These are phyloP conservation scores for Boletellus sp. DNA, from an alignment of 768 basidiomycete species.

Conservation along the genomic window DNA sequence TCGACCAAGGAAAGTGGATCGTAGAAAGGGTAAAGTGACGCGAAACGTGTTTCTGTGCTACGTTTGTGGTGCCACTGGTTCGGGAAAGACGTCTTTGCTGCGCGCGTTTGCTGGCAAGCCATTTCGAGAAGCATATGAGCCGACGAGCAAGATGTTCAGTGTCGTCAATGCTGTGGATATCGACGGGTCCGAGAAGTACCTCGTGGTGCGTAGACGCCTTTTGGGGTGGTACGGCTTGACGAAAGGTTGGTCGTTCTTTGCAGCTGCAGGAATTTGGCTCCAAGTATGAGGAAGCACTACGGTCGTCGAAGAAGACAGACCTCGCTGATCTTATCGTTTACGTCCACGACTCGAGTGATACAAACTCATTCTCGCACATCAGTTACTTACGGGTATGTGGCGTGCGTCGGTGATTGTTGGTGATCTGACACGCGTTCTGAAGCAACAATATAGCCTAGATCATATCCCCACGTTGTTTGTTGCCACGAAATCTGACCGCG, in stretches of 20 bases:
- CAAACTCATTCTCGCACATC: slow-evolving; percentile 98
- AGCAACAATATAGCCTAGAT: slow-evolving; percentile 97
- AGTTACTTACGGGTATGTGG: slow-evolving; percentile 83
- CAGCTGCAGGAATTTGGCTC: slow-evolving; percentile 98
- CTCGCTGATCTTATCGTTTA: slow-evolving; percentile 92
- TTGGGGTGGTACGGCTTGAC: slow-evolving; percentile 33
- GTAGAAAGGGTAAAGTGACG: slow-evolving; percentile 82
- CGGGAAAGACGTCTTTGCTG: slow-evolving; percentile 88
- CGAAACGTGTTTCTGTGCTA: slow-evolving; percentile 93
- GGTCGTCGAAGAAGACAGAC: slow-evolving; percentile 88
- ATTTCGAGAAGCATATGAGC: slow-evolving; percentile 71
- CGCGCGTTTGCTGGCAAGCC: slow-evolving; percentile 83
- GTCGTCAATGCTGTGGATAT: slow-evolving; percentile 96
- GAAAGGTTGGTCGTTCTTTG: background rate
- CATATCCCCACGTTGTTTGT: slow-evolving; percentile 95
- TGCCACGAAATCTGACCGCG: slow-evolving; percentile 97
- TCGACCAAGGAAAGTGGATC: slow-evolving; percentile 76
- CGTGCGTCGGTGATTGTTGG: background rate
- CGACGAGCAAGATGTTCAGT: slow-evolving; percentile 84
- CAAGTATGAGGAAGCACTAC: slow-evolving; percentile 88
- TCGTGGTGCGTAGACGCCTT: slow-evolving; percentile 66
- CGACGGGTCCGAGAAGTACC: slow-evolving; percentile 90
- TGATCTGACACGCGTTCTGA: slow-evolving; percentile 21
- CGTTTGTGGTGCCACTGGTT: slow-evolving; percentile 92
- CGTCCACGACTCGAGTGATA: slow-evolving; percentile 96